Evolutionary conservation across 768 basidiomycete species (phyloP).

Genomic region (Tylopilus sp.): DNA sequence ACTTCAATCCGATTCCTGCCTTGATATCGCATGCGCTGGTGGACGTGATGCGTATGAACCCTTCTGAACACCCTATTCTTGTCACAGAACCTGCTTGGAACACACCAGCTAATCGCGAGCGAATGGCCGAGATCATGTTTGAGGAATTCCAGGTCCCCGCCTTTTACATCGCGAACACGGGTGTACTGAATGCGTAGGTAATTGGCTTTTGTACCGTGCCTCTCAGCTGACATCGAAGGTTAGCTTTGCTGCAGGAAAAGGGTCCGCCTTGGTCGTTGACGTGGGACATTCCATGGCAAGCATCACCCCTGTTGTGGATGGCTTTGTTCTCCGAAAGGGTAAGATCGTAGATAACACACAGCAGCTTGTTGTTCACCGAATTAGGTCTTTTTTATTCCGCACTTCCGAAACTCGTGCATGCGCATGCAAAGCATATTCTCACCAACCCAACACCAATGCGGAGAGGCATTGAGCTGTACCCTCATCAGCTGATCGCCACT

Average conservation of each 20-base stretch:
- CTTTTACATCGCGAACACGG: constrained; percentile 94
- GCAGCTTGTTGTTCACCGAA: not conserved
- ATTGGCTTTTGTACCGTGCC: constrained; percentile 7
- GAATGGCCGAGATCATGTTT: constrained; percentile 97
- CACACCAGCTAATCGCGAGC: constrained; percentile 84
- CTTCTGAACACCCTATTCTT: constrained; percentile 86
- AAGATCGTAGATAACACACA: not conserved
- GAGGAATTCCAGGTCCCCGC: constrained; percentile 94
- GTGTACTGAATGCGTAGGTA: constrained; percentile 86
- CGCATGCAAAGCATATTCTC: constrained; percentile 70
- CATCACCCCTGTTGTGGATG: constrained; percentile 94
- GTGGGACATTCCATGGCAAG: constrained; percentile 87
- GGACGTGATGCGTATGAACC: constrained; percentile 72
- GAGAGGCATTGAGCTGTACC: constrained; percentile 61
- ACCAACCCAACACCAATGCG: constrained; percentile 46
- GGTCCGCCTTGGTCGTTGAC: constrained; percentile 95
- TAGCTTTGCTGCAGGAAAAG: constrained; percentile 95
- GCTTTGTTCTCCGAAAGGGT: constrained; percentile 97
- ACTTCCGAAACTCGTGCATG: constrained; percentile 77
- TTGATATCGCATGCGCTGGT: constrained; percentile 73
- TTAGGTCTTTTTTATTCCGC: constrained; percentile 75
- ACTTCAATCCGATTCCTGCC: constrained; percentile 71
- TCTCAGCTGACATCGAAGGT: constrained; percentile 12
- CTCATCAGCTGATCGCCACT: constrained; percentile 88
- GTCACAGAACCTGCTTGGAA: constrained; percentile 98